Percentiles rank a stretch among this genome's conserved stretches.
These are phyloP conservation scores for Tricholoma sp. DNA, from an alignment of 768 basidiomycete species.

Conservation along the genomic window DNA sequence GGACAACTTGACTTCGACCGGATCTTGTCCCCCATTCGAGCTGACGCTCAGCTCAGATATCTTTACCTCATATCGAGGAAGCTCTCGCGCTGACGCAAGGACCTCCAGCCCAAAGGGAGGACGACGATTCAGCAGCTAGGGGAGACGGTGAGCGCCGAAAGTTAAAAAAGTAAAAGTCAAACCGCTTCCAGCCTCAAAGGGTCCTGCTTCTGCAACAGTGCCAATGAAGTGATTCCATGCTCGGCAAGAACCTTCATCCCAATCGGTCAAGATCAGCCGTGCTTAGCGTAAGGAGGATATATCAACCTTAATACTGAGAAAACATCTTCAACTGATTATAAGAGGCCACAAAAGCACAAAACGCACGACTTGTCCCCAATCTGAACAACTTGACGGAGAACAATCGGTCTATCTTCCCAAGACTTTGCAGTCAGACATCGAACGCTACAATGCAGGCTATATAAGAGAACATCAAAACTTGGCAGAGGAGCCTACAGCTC, in stretches of 20 bases:
- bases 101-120: constrained; percentile 73
- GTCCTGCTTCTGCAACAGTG: constrained; percentile 47
- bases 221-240: constrained; percentile 64
- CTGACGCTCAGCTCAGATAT: constrained; percentile 43
- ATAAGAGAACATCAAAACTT: background rate
- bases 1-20: constrained; percentile 52
- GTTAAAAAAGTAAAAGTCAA: constrained; percentile 7
- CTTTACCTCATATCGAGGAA: constrained; percentile 60
- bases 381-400: constrained; percentile 83
- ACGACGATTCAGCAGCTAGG: constrained; percentile 67
- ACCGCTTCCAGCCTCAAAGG: constrained; percentile 65
- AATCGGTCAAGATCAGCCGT: background rate
- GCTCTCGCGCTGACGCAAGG: constrained; percentile 50
- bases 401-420: constrained; percentile 86
- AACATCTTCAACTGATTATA: constrained; percentile 24
- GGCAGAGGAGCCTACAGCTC: constrained; percentile 53
- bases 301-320: constrained; percentile 10
- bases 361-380: constrained; percentile 90
- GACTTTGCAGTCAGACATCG: constrained; percentile 79
- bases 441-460: constrained; percentile 36
- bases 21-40: constrained; percentile 40
- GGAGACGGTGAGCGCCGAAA: background rate
- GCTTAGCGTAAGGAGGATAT: background rate
- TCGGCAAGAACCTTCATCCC: constrained; percentile 64
- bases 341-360: background rate